Evolutionary conservation across 768 basidiomycete species (phyloP), one percentile per base, ranked within the genome.

Genomic region (Termitomyces sp.): DNA sequence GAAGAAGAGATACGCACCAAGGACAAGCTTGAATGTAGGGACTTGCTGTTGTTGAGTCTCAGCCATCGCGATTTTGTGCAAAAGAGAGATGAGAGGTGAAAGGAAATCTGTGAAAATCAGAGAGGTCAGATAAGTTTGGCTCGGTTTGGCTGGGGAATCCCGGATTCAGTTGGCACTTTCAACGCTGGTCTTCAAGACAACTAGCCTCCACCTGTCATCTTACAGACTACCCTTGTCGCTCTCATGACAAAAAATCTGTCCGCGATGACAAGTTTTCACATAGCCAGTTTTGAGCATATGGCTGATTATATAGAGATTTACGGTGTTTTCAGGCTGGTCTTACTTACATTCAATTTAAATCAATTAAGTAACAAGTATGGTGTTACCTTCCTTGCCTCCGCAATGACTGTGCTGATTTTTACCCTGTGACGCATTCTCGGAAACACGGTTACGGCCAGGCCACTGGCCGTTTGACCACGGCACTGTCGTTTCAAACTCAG

Each of bases 1-100:
- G 28, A 13, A 29, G n/a, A 20, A 42, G 26, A 31, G 24, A 58
- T 16, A 78, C 90, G 69, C 71, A 95, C 95, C 95, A 64, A 98
- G 92, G 60, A 98, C 96, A 72, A 99, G 93, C 77, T 99, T 99
- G 83, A 98, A 99, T 57, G 94, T 92, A 37, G 97, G 94, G 65
- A 95, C 51, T 41, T 52, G 51, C 51, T 51, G 51, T 70, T 64
- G 84, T 29, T 80, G 57, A 34, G 7, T 41, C 28, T 62, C 59
- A 37, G 62, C 46, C 66, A 67, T 67, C 48, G 39, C 60, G 26
- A 54, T 56, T 63, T 56, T 54, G 50, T 48, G 50, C 57, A 51
- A 53, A 53, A 39, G 41, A 46, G 28, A 58, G 60, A 51, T 60
- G 60, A 62, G 64, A 64, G 64, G 58, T 59, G 58, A 53, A 66